Evolutionary conservation across 2,329 filamentous ascomycete genomes (phyloP).

Genomic region (Myriosclerotinia scirpicola): DNA sequence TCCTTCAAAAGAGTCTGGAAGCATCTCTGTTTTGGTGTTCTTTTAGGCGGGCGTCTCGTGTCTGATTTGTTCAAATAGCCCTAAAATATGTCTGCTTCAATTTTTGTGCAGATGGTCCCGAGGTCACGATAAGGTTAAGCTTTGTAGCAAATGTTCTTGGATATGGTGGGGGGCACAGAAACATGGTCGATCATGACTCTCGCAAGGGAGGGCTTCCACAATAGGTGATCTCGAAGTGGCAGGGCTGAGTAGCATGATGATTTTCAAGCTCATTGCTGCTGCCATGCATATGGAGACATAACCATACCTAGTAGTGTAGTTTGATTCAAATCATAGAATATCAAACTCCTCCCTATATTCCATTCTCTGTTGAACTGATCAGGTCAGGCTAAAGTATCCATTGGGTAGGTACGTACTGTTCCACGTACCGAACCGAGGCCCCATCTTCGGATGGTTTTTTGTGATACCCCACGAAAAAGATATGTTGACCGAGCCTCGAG

Average conservation of each 20-base stretch:
- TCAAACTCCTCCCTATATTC: not conserved
- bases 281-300: not conserved
- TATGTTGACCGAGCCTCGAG: conserved; percentile 12
- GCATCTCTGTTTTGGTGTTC: not conserved
- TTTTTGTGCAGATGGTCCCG: conserved; percentile 8
- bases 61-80: conserved; percentile 4
- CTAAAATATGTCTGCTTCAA: conserved; percentile 15
- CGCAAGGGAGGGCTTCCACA: not conserved
- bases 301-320: too few relatives aligned
- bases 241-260: not conserved
- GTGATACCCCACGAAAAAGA: conserved; percentile 5
- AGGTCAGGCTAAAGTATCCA: not conserved
- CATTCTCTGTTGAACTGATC: not conserved
- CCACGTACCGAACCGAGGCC: conserved; percentile 15
- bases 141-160: not conserved
- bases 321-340: not conserved
- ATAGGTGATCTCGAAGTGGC: not conserved
- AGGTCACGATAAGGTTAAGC: conserved; percentile 24
- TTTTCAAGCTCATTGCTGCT: not conserved
- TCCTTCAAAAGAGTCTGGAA: not conserved
- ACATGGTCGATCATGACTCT: conserved; percentile 13
- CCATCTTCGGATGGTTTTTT: conserved; percentile 10
- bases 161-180: conserved; percentile 15
- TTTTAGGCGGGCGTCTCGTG: not conserved
- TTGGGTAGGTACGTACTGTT: conserved; percentile 15